Base-by-base conservation (phyloP, 2,329 filamentous ascomycete genomes). In the Knufia petricola region DNA sequence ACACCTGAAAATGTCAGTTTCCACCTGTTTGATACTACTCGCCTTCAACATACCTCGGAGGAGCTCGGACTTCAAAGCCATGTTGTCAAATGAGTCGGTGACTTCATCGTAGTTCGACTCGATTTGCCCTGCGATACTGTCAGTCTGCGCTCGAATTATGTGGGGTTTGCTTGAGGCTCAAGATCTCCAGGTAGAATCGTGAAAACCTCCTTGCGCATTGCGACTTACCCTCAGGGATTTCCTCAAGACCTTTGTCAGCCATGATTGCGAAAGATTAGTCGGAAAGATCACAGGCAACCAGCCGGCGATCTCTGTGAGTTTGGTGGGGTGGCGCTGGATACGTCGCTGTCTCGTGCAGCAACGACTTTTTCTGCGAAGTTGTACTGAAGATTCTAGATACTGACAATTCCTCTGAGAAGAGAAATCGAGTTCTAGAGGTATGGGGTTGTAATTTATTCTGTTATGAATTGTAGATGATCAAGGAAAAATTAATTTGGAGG, bases 81-180 rank as follows among this genome's bases (percentile, higher is more conserved):
- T 98, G 64, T 89, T 80, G 75, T 98, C 92, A 76, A 98, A 98
- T 55, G 88, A 95, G 76, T 98, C 94, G 73, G 92, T 90, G 66
- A 90, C 89, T 81, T 96, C 89, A 81, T 98, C 92, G 78, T 96
- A 98, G 87, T 98, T 98, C 69, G 89, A 95, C 81, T 98, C 94
- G 80, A 98, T 98, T 78, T 94, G 88, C 74, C 84, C 90, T 95
- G 70, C 64, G 68, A 15, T 49, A 49, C 24, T 49, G 38, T 53
- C 45, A 46, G 43, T 30, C 26, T 32, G 28, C 38, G 43, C 9
- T 17, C 26, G 43, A 53, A 39, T 15, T 50, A 20, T 26, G 38
- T 24, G 45, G 46, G 43, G 24, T 4, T 51, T 20, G 12, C 20
- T 36, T 28, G 1, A 23, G 24, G n/a, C 13, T 30, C 30, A 2